Percentiles rank a stretch among this genome's conserved stretches.
Evolutionary conservation across 1,284 basidiomycete species (phyloP).

Genomic region (Abortiporus biennis): DNA sequence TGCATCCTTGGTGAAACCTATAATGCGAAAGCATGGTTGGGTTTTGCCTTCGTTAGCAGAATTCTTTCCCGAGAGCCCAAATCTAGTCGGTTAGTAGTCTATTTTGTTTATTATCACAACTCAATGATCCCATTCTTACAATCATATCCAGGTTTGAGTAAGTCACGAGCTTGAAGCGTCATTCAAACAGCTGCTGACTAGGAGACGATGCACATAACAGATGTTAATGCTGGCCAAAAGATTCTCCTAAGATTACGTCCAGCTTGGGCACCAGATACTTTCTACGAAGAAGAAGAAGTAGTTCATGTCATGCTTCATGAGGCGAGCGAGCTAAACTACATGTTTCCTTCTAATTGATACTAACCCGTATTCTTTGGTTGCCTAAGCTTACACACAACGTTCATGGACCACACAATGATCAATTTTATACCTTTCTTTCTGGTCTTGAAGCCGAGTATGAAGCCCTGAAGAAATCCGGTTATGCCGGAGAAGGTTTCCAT

Average conservation of each 20-base stretch:
- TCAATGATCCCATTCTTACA: neutral
- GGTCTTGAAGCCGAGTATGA: constrained; percentile 80
- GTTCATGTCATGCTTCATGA: constrained; percentile 84
- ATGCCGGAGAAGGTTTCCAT: constrained; percentile 81
- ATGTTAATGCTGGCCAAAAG: constrained; percentile 73
- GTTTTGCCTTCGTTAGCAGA: constrained; percentile 77
- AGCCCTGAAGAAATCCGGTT: constrained; percentile 67
- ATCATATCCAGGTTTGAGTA: constrained; percentile 30
- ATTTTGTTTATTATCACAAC: constrained; percentile 8
- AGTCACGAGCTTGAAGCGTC: constrained; percentile 14
- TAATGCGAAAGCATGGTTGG: constrained; percentile 83
- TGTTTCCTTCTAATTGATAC: neutral
- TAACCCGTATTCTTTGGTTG: too few species aligned
- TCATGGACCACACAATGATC: constrained; percentile 81
- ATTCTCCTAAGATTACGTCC: constrained; percentile 79
- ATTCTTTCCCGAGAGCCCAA: constrained; percentile 76
- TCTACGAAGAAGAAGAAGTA: constrained; percentile 72
- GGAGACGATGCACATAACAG: constrained; percentile 31
- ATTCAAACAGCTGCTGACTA: neutral
- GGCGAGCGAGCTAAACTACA: constrained; percentile 37
- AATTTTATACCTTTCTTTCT: constrained; percentile 74
- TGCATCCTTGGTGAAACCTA: constrained; percentile 81
- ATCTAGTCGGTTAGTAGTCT: constrained; percentile 60
- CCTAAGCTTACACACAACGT: constrained; percentile 84
- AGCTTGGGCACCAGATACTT: constrained; percentile 59